Conservation (phyloP, 345 rosid species). For the Arabis alpina region DNA sequence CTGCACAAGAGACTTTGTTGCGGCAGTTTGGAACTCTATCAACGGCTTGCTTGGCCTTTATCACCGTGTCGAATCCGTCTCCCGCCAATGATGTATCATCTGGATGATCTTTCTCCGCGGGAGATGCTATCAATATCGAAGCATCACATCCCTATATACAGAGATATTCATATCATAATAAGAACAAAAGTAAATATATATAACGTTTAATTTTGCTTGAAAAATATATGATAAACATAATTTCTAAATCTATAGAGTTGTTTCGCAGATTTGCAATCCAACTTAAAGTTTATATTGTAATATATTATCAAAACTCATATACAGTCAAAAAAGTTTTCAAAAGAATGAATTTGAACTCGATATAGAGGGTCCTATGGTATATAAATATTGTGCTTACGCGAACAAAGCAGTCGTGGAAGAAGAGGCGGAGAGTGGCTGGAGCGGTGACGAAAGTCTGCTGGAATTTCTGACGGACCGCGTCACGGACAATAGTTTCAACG, state of each 20-base stretch:
- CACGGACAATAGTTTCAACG: conserved; percentile 41
- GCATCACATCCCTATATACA: conserved; percentile 45
- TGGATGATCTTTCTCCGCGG: conserved; percentile 46
- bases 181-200: neutral
- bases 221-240: neutral
- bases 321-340: neutral
- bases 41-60: conserved; percentile 82
- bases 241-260: neutral
- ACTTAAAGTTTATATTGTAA: neutral
- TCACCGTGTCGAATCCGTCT: conserved; percentile 79
- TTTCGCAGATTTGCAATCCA: neutral
- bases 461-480: conserved; percentile 41
- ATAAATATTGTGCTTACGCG: conserved; percentile 31
- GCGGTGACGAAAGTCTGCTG: conserved; percentile 48
- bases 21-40: conserved; percentile 71
- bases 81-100: conserved; percentile 45
- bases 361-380: neutral
- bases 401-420: conserved; percentile 49
- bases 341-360: neutral
- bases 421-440: conserved; percentile 48
- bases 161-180: conserved; percentile 13
- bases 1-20: conserved; percentile 95
- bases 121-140: conserved; percentile 43
- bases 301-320: conserved; percentile 2
- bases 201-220: neutral